Conservation (phyloP, 1,139 yeast species). For the Hyphopichia pseudoburtonii region DNA sequence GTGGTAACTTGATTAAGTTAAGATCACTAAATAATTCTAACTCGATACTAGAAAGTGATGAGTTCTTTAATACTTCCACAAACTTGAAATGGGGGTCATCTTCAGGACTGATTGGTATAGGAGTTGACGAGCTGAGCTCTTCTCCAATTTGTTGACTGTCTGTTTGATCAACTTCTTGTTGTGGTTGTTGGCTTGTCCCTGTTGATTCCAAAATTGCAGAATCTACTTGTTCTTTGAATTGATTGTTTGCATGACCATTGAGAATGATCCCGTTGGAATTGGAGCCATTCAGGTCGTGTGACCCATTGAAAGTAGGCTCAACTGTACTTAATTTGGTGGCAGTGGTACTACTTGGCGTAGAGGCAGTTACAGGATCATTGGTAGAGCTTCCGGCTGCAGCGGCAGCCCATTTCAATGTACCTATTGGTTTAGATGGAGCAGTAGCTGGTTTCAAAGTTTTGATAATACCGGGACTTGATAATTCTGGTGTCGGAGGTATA, state of each 20-base stretch:
- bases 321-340: too few relatives aligned
- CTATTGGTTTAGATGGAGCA: conserved; percentile 62
- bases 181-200: not conserved
- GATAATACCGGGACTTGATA: conserved; percentile 32
- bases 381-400: conserved; percentile 53
- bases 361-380: not conserved
- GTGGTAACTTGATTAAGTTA: conserved; percentile 55
- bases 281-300: too few relatives aligned
- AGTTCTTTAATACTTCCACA: conserved; percentile 30
- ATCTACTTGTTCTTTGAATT: too few relatives aligned
- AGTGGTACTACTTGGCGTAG: too few relatives aligned
- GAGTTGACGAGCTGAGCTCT: not conserved
- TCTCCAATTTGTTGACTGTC: not conserved
- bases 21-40: conserved; percentile 36
- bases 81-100: conserved; percentile 18
- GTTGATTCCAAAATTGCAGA: too few relatives aligned
- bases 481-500: conserved; percentile 20
- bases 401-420: conserved; percentile 68
- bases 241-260: too few relatives aligned
- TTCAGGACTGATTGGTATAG: not conserved
- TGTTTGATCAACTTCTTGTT: not conserved
- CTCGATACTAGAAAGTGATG: conserved; percentile 33
- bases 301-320: too few relatives aligned
- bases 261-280: too few relatives aligned
- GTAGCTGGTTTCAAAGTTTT: conserved; percentile 67